Evolutionary conservation across 352 stramenopile genomes (phyloP).

Genomic region (Plasmopara halstedii): DNA sequence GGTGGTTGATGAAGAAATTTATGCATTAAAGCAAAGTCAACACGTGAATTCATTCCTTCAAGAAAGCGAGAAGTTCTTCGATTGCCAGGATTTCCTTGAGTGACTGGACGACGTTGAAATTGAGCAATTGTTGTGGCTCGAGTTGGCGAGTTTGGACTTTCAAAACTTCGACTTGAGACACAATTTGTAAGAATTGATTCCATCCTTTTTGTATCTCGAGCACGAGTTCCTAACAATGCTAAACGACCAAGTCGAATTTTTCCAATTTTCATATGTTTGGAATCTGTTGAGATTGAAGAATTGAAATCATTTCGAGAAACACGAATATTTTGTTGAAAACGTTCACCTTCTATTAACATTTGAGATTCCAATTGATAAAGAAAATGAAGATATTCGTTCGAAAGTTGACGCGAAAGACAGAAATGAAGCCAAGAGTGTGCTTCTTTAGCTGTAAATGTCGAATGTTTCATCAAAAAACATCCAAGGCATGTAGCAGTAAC

Average conservation of each 20-base stretch:
- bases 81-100: conserved; percentile 30
- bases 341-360: conserved; percentile 61
- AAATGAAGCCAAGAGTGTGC: conserved; percentile 94
- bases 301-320: conserved; percentile 5
- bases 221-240: conserved; percentile 47
- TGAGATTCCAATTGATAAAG: conserved; percentile 80
- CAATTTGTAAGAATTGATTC: conserved; percentile 8
- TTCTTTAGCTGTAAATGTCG: conserved; percentile 89
- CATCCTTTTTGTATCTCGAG: conserved; percentile 10
- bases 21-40: conserved; percentile 59
- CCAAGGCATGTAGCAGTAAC: conserved; percentile 93
- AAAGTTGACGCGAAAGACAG: conserved; percentile 85
- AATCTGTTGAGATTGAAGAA: conserved; percentile 3
- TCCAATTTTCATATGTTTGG: conserved; percentile 50
- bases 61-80: conserved; percentile 26
- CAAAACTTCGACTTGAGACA: conserved; percentile 16
- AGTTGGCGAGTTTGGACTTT: conserved; percentile 14
- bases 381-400: conserved; percentile 82
- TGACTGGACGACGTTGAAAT: conserved; percentile 36
- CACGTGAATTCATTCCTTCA: conserved; percentile 18
- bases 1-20: conserved; percentile 54
- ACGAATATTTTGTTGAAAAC: conserved; percentile 21
- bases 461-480: conserved; percentile 98
- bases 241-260: conserved; percentile 49
- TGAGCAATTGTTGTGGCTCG: conserved; percentile 15